Percentiles rank a stretch among this genome's conserved stretches.
phyloP scores from a whole-genome alignment of 2,329 filamentous ascomycete genomes.

The Diaporthe capsici region DNA sequence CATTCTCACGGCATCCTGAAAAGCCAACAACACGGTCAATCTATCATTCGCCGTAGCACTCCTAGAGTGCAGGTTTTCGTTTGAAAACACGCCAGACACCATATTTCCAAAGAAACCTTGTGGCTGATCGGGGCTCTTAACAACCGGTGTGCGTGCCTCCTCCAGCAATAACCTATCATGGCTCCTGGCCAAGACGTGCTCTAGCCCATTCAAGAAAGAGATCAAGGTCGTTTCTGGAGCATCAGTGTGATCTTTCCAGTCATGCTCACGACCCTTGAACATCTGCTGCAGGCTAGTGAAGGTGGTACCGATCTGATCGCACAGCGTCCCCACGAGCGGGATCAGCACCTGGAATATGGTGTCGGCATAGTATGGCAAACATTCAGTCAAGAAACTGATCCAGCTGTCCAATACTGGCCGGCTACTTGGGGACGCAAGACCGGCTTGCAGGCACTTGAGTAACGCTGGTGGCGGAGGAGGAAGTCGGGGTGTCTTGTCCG shows the following conservation, averaged over 20 bases:
- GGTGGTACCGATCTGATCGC: constrained; percentile 79
- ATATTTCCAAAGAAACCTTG: constrained; percentile 95
- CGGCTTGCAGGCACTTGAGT: constrained; percentile 87
- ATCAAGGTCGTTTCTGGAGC: constrained; percentile 82
- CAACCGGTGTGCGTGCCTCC: constrained; percentile 76
- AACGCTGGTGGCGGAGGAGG: constrained; percentile 76
- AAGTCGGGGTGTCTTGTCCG: constrained; percentile 47
- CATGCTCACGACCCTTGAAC: constrained; percentile 59
- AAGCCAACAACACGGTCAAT: constrained; percentile 93
- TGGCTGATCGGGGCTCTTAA: constrained; percentile 85
- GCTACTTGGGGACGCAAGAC: constrained; percentile 81
- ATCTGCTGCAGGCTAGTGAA: constrained; percentile 79
- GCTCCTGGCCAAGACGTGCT: constrained; percentile 88
- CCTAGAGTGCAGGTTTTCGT: constrained; percentile 82
- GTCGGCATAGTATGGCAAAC: constrained; percentile 85
- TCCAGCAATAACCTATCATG: constrained; percentile 87
- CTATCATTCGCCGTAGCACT: constrained; percentile 92
- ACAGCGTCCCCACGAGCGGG: constrained; percentile 91
- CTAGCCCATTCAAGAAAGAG: constrained; percentile 90
- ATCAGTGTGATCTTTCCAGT: constrained; percentile 41
- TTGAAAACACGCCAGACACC: constrained; percentile 90
- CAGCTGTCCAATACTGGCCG: constrained; percentile 89
- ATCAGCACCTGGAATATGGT: constrained; percentile 92
- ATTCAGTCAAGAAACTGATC: constrained; percentile 87
- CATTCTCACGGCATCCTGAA: constrained; percentile 93